A percentile compares a stretch with the other conserved stretches of the same genome.
These are phyloP conservation scores for Moricandia arvensis DNA, from an alignment of 345 rosid species.

Conservation along the genomic window DNA sequence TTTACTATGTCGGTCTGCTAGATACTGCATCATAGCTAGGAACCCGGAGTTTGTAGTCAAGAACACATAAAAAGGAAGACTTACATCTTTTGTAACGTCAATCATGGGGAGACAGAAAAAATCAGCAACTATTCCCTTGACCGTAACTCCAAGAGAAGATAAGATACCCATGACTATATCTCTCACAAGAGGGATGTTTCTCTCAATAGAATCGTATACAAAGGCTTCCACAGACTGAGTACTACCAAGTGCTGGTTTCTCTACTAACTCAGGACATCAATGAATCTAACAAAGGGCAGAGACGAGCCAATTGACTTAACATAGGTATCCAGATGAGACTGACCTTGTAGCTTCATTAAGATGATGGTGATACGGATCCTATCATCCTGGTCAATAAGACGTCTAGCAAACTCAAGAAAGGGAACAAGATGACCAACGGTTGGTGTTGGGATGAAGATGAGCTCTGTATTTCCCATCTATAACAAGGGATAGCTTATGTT, in stretches of 20 bases:
- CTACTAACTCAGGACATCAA: slow-evolving; percentile 34
- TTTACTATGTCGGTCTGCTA: slow-evolving; percentile 36
- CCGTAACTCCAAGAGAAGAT: slow-evolving; percentile 30
- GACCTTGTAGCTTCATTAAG: slow-evolving; percentile 34
- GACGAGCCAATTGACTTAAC: slow-evolving; percentile 30
- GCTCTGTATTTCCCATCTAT: slow-evolving; percentile 26
- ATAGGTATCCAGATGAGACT: slow-evolving; percentile 28
- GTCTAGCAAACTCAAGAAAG: slow-evolving; percentile 46
- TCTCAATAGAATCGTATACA: slow-evolving; percentile 14
- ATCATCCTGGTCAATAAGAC: slow-evolving; percentile 43
- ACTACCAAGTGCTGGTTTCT: slow-evolving; percentile 5
- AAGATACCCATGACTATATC: slow-evolving; percentile 21
- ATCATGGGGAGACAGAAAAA: slow-evolving; percentile 50
- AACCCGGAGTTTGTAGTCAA: slow-evolving; percentile 44
- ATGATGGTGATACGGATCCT: slow-evolving; percentile 39
- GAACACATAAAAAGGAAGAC: slow-evolving; percentile 53
- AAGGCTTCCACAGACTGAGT: slow-evolving; percentile 28
- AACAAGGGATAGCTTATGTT: neutral
- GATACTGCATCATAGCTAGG: slow-evolving; percentile 42
- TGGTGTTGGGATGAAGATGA: slow-evolving; percentile 37
- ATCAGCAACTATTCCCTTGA: slow-evolving; percentile 48
- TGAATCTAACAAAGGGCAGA: slow-evolving; percentile 29
- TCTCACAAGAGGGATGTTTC: slow-evolving; percentile 28
- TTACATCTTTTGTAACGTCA: slow-evolving; percentile 38
- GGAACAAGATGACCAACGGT: slow-evolving; percentile 50